Evolutionary conservation across 768 basidiomycete genomes (phyloP), one percentile per base, ranked within the genome.

Genomic region (Dacryopinax spathularia): DNA sequence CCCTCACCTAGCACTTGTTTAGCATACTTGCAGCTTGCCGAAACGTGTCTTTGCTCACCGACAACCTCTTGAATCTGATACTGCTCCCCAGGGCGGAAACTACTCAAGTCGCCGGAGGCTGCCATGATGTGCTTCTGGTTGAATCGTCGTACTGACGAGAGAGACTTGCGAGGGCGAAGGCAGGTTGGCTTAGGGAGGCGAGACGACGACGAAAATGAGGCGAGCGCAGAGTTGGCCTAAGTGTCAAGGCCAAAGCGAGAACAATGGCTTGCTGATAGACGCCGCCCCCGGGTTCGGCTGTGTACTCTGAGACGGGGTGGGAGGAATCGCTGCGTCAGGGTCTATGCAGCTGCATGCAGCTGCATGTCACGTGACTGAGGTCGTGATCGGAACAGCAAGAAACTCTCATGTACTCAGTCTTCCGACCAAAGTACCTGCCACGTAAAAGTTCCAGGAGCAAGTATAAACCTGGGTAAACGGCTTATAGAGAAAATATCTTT

Each of bases 1-100:
- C 92, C 89, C 72, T 91, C 89, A 60, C 89, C 89, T 65, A 56
- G n/a, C 22, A 29, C 25, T 56, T 10, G 12, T 22, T 56, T 29
- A 56, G 20, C 48, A 56, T 37, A 13, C 48, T 27, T 44, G 43
- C 22, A 7, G 15, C 48, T 27, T 31, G 48, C 7, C 18, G 25
- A 22, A 56, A 56, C 25, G 18, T 15, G 31, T 56, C 25, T n/a
- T n/a, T 31, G 48, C 48, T 27, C 29, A 56, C 48, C 48, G 29
- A 56, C 48, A 3, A 56, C 48, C 29, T 56, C 48, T 20, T 56
- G 48, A 29, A 56, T 56, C 48, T 56, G 48, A 29, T 56, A 56
- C 13, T 56, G 48, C 48, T 56, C 48, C 10, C 48, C 48, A 13
- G 48, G 48, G 31, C 48, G 48, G 31, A 56, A 56, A 29, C 48